phyloP scores from a whole-genome alignment of 495 filamentous ascomycete genomes.

The Penicillium longicatenatum region DNA sequence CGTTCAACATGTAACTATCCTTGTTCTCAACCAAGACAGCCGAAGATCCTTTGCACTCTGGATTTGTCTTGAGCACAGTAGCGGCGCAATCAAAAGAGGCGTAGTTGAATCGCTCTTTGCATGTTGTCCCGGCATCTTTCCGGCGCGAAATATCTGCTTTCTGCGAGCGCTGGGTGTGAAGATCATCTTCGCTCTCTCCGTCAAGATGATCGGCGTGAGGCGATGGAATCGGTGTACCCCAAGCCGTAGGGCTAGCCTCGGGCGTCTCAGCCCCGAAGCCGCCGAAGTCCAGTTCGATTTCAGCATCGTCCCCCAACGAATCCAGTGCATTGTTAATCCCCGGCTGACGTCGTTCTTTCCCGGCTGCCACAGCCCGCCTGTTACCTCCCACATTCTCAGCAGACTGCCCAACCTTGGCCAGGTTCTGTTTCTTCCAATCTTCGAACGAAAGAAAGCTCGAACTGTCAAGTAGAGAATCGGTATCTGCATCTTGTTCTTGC shows the following conservation, averaged over 20 bases:
- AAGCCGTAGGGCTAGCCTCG: constrained; percentile 39
- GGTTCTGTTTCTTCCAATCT: constrained; percentile 95
- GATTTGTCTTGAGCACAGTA: constrained; percentile 87
- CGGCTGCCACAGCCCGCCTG: constrained; percentile 38
- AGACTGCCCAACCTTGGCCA: constrained; percentile 83
- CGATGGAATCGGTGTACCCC: constrained; percentile 38
- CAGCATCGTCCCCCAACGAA: constrained; percentile 80
- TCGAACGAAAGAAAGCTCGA: constrained; percentile 95
- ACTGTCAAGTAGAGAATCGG: constrained; percentile 73
- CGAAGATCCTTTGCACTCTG: constrained; percentile 78
- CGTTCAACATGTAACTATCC: constrained; percentile 97
- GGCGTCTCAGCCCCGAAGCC: constrained; percentile 57
- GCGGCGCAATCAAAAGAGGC: constrained; percentile 96
- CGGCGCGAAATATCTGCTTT: constrained; percentile 57
- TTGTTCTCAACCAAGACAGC: constrained; percentile 93
- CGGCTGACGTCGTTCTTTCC: constrained; percentile 50
- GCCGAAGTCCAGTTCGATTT: constrained; percentile 89
- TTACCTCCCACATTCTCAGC: constrained; percentile 65
- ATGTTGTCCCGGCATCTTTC: constrained; percentile 94
- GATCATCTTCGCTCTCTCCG: constrained; percentile 21
- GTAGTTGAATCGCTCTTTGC: constrained; percentile 94
- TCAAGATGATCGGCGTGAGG: constrained; percentile 29
- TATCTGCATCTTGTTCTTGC: constrained; percentile 54
- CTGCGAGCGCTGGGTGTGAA: constrained; percentile 31
- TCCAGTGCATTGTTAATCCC: constrained; percentile 68